Percentiles rank a stretch among this genome's conserved stretches.
These are phyloP conservation scores for Alternaria sp. DNA, from an alignment of 2,329 filamentous ascomycete species.

Conservation along the genomic window DNA sequence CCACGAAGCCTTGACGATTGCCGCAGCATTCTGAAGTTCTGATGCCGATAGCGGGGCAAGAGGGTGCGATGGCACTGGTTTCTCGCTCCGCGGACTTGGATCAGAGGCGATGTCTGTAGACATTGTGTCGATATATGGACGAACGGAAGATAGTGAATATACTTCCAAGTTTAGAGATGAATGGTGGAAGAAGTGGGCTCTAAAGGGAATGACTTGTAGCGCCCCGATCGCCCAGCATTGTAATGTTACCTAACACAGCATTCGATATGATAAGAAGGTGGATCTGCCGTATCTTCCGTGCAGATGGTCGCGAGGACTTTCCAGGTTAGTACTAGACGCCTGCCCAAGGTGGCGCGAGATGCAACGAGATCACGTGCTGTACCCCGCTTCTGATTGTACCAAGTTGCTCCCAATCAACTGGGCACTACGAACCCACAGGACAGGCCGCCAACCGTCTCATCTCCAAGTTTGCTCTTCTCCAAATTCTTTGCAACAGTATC, in stretches of 20 bases:
- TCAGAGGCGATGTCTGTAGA: conserved; percentile 42
- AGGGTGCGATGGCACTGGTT: conserved; percentile 58
- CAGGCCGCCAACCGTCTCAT: neutral
- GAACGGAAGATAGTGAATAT: neutral
- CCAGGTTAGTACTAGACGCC: conserved; percentile 27
- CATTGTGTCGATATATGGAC: conserved; percentile 28
- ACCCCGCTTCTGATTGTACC: conserved; percentile 19
- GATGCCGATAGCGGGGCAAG: conserved; percentile 66
- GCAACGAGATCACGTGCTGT: conserved; percentile 21
- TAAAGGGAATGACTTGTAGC: neutral
- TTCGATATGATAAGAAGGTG: conserved; percentile 34
- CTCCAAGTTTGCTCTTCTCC: neutral
- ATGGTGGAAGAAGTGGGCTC: neutral
- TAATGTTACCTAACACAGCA: conserved; percentile 16
- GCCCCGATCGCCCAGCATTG: conserved; percentile 2
- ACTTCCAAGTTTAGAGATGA: neutral
- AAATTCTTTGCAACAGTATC: conserved; percentile 9
- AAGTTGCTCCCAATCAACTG: neutral
- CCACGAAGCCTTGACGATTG: conserved; percentile 63
- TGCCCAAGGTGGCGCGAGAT: conserved; percentile 2
- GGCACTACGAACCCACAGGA: neutral
- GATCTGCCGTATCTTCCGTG: conserved; percentile 24
- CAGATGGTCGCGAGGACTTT: conserved; percentile 39
- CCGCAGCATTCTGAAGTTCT: conserved; percentile 64
- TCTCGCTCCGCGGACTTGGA: conserved; percentile 31